These are phyloP conservation scores for Tetrapisispora namnaoensis DNA, from an alignment of 805 yeast species.

Conservation along the genomic window DNA sequence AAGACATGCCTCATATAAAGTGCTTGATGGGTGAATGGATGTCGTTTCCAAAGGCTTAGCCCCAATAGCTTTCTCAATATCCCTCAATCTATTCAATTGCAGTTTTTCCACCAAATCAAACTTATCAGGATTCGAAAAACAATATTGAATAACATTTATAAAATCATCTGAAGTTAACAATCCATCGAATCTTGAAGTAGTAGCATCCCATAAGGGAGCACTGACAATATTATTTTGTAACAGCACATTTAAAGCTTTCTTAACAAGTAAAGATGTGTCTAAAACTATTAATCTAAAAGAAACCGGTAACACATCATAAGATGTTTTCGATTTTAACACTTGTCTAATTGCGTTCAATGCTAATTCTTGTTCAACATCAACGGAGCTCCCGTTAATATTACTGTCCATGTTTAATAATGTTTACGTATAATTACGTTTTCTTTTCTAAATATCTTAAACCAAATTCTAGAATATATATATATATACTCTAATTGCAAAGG, in stretches of 20 bases:
- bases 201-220: slow-evolving; percentile 94
- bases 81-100: slow-evolving; percentile 75
- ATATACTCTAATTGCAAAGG: no score
- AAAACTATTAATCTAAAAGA: slow-evolving; percentile 85
- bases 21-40: slow-evolving; percentile 82
- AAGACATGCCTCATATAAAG: slow-evolving; percentile 85
- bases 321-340: slow-evolving; percentile 80
- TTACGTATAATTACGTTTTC: neutral
- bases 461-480: no score
- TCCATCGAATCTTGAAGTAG: slow-evolving; percentile 86
- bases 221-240: slow-evolving; percentile 90
- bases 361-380: slow-evolving; percentile 45
- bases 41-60: slow-evolving; percentile 78
- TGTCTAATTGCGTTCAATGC: slow-evolving; percentile 76
- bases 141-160: slow-evolving; percentile 89
- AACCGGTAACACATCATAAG: slow-evolving; percentile 94
- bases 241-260: slow-evolving; percentile 80
- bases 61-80: slow-evolving; percentile 79
- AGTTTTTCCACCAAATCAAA: slow-evolving; percentile 79
- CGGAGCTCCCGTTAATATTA: neutral
- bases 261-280: slow-evolving; percentile 83
- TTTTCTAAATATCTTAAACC: neutral
- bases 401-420: neutral
- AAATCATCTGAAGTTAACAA: slow-evolving; percentile 85
- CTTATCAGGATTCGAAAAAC: slow-evolving; percentile 79